These are phyloP conservation scores for Boletus rex-veris DNA, from an alignment of 768 basidiomycete genomes.

Conservation along the genomic window DNA sequence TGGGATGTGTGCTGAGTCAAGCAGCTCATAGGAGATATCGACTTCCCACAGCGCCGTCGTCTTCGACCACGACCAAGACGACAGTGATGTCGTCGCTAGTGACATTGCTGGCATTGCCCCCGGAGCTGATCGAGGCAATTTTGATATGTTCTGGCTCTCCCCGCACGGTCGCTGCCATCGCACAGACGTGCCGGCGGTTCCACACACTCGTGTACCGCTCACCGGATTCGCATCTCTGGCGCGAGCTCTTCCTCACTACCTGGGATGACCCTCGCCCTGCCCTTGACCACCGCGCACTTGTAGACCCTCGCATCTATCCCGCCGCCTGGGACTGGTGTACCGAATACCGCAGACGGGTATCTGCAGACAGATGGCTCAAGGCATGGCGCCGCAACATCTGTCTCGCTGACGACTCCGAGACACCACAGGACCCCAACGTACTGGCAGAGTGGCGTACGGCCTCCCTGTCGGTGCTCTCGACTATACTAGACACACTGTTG, in stretches of 20 bases:
- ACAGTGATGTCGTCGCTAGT: background rate
- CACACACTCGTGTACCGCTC: constrained; percentile 35
- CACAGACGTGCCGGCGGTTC: constrained; percentile 37
- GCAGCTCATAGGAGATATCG: background rate
- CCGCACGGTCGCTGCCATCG: constrained; percentile 33
- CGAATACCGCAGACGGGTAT: constrained; percentile 23
- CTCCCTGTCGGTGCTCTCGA: constrained; percentile 21
- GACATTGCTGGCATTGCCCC: constrained; percentile 28
- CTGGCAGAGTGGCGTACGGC: background rate
- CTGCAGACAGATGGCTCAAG: constrained; percentile 22
- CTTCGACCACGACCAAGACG: background rate
- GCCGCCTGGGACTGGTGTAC: constrained; percentile 21
- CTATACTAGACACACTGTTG: constrained; percentile 33
- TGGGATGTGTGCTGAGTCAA: constrained; percentile 1
- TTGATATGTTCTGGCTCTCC: constrained; percentile 29
- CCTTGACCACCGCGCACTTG: constrained; percentile 21
- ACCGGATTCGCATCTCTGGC: constrained; percentile 42
- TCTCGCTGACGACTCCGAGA: background rate
- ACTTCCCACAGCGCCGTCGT: constrained; percentile 1
- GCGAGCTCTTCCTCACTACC: constrained; percentile 43
- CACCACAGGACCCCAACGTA: background rate
- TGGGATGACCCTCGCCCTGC: constrained; percentile 50
- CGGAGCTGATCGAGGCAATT: constrained; percentile 41
- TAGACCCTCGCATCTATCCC: constrained; percentile 24
- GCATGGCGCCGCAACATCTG: constrained; percentile 22